Conservation (phyloP, 169 alveolate genomes). For the Plasmodium inui region DNA sequence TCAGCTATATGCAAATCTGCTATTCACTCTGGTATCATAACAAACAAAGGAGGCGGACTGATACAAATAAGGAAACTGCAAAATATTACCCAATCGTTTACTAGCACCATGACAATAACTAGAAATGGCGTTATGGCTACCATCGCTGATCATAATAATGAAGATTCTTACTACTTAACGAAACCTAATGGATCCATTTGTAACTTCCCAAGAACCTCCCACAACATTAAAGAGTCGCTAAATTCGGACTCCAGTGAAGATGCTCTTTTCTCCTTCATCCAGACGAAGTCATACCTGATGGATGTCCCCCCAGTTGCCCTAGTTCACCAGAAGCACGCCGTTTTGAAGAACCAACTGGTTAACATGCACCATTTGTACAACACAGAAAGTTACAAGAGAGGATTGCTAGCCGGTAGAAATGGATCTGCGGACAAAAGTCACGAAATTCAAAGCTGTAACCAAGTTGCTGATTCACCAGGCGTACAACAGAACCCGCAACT, state of each 20-base stretch:
- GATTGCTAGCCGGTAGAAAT: neutral
- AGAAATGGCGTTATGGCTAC: conserved; percentile 53
- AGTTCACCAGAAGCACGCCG: conserved; percentile 56
- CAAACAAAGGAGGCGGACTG: conserved; percentile 76
- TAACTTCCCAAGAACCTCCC: conserved; percentile 59
- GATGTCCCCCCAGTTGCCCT: conserved; percentile 53
- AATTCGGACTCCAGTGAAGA: conserved; percentile 3
- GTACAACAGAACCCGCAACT: neutral
- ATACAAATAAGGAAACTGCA: conserved; percentile 48
- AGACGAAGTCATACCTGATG: conserved; percentile 14
- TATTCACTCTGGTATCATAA: conserved; percentile 80
- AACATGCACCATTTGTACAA: conserved; percentile 49
- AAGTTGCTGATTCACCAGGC: neutral
- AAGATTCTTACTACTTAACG: conserved; percentile 57
- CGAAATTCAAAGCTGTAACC: neutral
- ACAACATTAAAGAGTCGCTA: conserved; percentile 28
- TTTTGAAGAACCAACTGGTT: conserved; percentile 26
- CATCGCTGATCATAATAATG: conserved; percentile 9
- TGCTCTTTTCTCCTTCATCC: conserved; percentile 25
- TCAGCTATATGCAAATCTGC: conserved; percentile 83
- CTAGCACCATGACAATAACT: conserved; percentile 24
- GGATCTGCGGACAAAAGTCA: neutral
- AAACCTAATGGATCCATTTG: conserved; percentile 58
- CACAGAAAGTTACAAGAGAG: conserved; percentile 27
- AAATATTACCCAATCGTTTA: conserved; percentile 49